phyloP scores from a whole-genome alignment of 768 basidiomycete genomes.

The Agaricus blazei region DNA sequence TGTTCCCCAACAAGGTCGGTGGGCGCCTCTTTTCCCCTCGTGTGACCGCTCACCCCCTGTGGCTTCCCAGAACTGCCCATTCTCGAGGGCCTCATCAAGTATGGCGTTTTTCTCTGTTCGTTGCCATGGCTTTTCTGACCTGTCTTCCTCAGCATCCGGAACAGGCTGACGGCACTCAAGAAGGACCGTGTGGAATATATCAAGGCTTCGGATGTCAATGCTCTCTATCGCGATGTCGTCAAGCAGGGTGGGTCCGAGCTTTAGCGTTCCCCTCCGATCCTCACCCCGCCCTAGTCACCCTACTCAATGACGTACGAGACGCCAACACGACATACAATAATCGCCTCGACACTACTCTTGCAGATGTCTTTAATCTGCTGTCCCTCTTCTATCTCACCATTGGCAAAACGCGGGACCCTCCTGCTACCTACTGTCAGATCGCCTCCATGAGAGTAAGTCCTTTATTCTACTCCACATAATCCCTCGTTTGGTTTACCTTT shows the following conservation, averaged over 20 bases:
- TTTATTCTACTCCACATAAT: conserved; percentile 4
- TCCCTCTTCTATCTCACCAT: conserved; percentile 98
- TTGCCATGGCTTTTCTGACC: conserved; percentile 14
- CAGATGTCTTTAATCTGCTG: conserved; percentile 92
- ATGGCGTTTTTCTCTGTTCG: conserved; percentile 15
- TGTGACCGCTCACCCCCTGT: conserved; percentile 11
- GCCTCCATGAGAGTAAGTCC: conserved; percentile 90
- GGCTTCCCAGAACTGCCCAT: conserved; percentile 72
- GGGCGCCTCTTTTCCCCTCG: conserved; percentile 10
- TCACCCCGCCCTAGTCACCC: conserved; percentile 56
- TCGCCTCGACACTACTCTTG: conserved; percentile 89
- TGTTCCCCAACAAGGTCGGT: conserved; percentile 75
- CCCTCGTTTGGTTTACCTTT: conserved; percentile 12
- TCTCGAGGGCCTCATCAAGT: conserved; percentile 94
- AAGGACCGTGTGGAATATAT: conserved; percentile 91
- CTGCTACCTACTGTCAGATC: conserved; percentile 94
- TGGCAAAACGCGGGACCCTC: conserved; percentile 90
- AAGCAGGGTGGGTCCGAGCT: conserved; percentile 68
- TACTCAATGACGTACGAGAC: conserved; percentile 86
- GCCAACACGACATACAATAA: conserved; percentile 75
- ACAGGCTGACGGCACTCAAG: conserved; percentile 91
- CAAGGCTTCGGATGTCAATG: conserved; percentile 88
- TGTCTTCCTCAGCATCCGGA: conserved; percentile 67
- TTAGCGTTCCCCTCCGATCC: background rate
- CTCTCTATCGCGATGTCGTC: conserved; percentile 88